Base-by-base conservation (phyloP, 345 rosid species). In the Cardamine chenopodiifolia region DNA sequence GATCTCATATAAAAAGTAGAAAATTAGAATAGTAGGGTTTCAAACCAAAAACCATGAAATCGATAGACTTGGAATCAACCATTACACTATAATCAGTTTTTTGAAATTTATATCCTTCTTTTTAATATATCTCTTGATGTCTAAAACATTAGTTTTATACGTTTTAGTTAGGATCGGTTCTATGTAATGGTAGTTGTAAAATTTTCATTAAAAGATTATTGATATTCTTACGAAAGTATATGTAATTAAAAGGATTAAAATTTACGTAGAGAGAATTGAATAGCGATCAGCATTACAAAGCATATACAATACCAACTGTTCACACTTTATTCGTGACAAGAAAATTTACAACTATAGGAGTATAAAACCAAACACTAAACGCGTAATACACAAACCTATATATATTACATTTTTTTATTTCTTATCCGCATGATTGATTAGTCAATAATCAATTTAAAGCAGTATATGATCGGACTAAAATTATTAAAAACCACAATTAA, bases 261-360 rank as follows among this genome's bases (percentile, higher is more conserved):
- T 11, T 37, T 37, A 40, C 47, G 17, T 4, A 5, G 56, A 20
- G 26, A 4, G 25, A 9, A 20, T 10, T 23, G 54, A 22, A 5
- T 52, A n/a, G 8, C n/a, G 15, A 12, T 52, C 1, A 8, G 23
- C 5, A 22, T 23, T 23, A 29, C 5, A 32, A 12, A 35, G 11
- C 8, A 62, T 40, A 48, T 45, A 28, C 52, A 64, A 49, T 66
- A 66, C 48, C 47, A 68, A 53, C 2, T 53, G 12, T 64, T 7
- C 1, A 49, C 71, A 65, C 20, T 56, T 73, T 56, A 65, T 65
- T 73, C 29, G 32, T 57, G 63, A 57, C 17, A 37, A 20, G 19
- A 42, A 4, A 19, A 8, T 28, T 62, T 62, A 73, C 70, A 73
- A 55, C 7, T 45, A 5, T 25, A 44, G 10, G 35, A 65, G 62